Percentiles rank a stretch among this genome's conserved stretches.
These are phyloP conservation scores for Anthracocystis panici-leucophaei DNA, from an alignment of 1,284 basidiomycete genomes.

Conservation along the genomic window DNA sequence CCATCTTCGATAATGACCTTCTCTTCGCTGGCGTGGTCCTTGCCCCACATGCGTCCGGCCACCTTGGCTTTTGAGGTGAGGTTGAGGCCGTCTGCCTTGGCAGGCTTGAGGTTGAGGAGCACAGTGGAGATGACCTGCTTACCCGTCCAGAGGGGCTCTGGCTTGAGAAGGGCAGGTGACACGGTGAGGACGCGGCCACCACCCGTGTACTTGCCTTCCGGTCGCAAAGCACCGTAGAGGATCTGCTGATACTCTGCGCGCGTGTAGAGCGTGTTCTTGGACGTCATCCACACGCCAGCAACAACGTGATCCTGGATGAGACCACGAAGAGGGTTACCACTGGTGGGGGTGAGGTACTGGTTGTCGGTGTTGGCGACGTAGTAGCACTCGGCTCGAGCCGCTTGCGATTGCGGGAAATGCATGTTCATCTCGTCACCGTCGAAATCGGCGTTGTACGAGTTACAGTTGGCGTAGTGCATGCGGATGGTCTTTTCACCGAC, in stretches of 20 bases:
- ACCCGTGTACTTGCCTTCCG: constrained; percentile 82
- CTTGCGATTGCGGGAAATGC: constrained; percentile 95
- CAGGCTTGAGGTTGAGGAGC: constrained; percentile 83
- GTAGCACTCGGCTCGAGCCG: constrained; percentile 84
- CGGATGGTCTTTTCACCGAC: constrained; percentile 98
- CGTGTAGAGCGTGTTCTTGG: constrained; percentile 92
- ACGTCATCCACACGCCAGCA: constrained; percentile 99
- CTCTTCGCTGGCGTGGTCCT: constrained; percentile 77
- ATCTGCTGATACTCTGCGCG: constrained; percentile 97
- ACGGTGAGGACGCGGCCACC: constrained; percentile 82
- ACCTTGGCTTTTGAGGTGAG: constrained; percentile 87
- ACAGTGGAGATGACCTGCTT: constrained; percentile 87
- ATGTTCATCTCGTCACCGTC: constrained; percentile 99
- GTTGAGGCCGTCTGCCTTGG: constrained; percentile 84
- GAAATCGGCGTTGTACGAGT: constrained; percentile 99
- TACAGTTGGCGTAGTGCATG: constrained; percentile 99
- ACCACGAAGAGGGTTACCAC: constrained; percentile 95
- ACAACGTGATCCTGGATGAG: constrained; percentile 99
- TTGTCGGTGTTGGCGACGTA: constrained; percentile 96
- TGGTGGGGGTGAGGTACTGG: constrained; percentile 97
- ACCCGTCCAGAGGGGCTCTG: constrained; percentile 92
- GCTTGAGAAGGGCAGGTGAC: constrained; percentile 92
- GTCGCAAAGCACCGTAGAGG: constrained; percentile 91
- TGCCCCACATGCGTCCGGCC: constrained; percentile 82
- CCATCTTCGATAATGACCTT: constrained; percentile 91